Evolutionary conservation across 192 early-diverging fungal species (phyloP).

Genomic region (Pecoramyces ruminantium): DNA sequence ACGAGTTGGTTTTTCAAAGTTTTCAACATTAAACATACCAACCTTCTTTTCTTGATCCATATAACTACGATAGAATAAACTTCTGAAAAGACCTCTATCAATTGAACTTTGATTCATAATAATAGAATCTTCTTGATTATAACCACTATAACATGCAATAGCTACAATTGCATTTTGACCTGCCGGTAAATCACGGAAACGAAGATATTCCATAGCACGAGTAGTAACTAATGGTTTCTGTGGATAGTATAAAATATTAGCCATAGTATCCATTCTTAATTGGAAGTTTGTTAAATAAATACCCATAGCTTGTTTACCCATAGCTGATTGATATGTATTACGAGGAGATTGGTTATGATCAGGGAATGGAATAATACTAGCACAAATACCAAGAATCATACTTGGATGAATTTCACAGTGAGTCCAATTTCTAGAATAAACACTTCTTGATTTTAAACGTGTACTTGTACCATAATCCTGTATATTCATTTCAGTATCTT

Average conservation of each 20-base stretch:
- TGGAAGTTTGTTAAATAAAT: slow-evolving; percentile 93
- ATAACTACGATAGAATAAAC: slow-evolving; percentile 89
- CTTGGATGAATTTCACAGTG: slow-evolving; percentile 98
- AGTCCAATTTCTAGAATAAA: slow-evolving; percentile 71
- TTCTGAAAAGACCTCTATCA: slow-evolving; percentile 93
- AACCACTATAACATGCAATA: slow-evolving; percentile 89
- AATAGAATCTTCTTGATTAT: slow-evolving; percentile 98
- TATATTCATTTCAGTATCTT: not conserved
- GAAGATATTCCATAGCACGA: slow-evolving; percentile 83
- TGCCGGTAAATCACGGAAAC: slow-evolving; percentile 91
- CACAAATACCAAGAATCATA: slow-evolving; percentile 98
- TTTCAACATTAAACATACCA: slow-evolving; percentile 58
- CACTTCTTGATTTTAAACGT: slow-evolving; percentile 47
- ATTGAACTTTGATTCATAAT: slow-evolving; percentile 99
- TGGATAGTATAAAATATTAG: slow-evolving; percentile 96
- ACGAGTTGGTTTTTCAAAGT: slow-evolving; percentile 85
- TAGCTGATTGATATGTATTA: slow-evolving; percentile 98
- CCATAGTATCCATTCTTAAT: slow-evolving; percentile 90
- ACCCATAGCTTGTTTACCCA: slow-evolving; percentile 99
- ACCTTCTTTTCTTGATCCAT: slow-evolving; percentile 88
- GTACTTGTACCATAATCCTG: slow-evolving; percentile 33
- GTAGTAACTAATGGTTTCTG: slow-evolving; percentile 96
- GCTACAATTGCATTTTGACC: slow-evolving; percentile 96
- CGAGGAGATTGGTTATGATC: slow-evolving; percentile 99
- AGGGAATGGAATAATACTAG: slow-evolving; percentile 97